Base-by-base conservation (phyloP, 139 green algal genomes). In the Micromonas pusilla region DNA sequence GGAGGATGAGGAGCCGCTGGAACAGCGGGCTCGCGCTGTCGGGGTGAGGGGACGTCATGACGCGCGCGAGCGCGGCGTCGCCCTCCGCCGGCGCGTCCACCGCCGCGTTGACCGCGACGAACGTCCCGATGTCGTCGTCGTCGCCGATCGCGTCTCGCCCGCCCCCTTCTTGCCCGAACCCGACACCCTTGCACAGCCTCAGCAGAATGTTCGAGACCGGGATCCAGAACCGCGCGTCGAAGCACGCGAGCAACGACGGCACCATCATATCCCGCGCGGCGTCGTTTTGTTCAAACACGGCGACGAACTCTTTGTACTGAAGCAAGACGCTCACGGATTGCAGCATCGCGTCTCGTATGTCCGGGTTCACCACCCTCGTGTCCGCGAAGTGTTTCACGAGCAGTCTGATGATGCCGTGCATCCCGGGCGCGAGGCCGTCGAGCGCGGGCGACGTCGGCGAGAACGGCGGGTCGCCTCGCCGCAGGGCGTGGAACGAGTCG, bases 141-240 rank as follows among this genome's bases (percentile, higher is more conserved):
- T 57, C 60, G 26, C 60, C 16, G 60, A 9, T 13, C 9, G 25
- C 19, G 13, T 19, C 60, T 30, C 13, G 60, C 5, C 0, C 25
- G 25, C n/a, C n/a, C 25, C 6, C 19, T 68, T 68, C 13, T 68
- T 89, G 85, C 2, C 83, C 83, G 80, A 88, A 90, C 33, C 82
- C 86, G 32, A 36, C 73, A 9, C 80, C 81, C n/a, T 79, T 81
- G 62, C 60, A 82, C 9, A 93, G 75, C 13, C 88, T 82, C n/a
- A 88, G 82, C 25, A 88, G 67, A 34, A 89, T 90, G 77, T 87
- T 87, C 32, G 83, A 86, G 16, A 91, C 81, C 31, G 88, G 86
- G 65, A 93, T 89, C 90, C 90, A 95, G 73, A 91, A 85, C 66
- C 88, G 82, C 32, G 74, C 77, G 78, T 95, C 85, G 79, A 96